phyloP scores from a whole-genome alignment of 2,329 filamentous ascomycete genomes.

The Cryphonectria parasitica region DNA sequence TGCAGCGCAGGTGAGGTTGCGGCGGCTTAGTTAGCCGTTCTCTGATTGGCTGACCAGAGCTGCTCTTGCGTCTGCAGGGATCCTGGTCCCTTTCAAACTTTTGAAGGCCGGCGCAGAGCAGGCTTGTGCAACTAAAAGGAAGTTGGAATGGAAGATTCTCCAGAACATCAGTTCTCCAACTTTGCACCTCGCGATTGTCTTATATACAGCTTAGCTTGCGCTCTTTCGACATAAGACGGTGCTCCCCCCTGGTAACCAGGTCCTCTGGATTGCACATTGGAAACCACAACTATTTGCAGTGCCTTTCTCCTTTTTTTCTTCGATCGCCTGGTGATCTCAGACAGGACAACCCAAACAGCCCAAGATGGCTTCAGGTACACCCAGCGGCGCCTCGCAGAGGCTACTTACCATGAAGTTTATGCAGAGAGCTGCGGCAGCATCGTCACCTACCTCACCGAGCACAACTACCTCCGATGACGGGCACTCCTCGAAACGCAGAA shows the following conservation, averaged over 20 bases:
- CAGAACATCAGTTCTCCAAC: background rate
- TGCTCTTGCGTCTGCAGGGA: conserved; percentile 1
- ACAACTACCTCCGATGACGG: conserved; percentile 50
- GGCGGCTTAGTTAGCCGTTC: conserved; percentile 12
- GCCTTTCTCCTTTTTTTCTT: background rate
- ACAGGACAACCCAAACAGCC: background rate
- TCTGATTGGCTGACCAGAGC: conserved; percentile 11
- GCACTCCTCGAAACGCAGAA: conserved; percentile 66
- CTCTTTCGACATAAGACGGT: background rate
- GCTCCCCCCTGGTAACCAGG: too few species aligned
- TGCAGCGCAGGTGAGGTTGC: background rate
- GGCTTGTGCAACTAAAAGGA: background rate
- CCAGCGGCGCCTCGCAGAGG: conserved; percentile 78
- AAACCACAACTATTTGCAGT: background rate
- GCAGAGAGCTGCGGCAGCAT: conserved; percentile 78
- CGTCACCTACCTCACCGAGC: conserved; percentile 48
- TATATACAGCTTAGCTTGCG: background rate
- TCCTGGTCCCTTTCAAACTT: background rate
- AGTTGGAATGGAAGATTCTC: background rate
- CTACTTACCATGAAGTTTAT: conserved; percentile 97
- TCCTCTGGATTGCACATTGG: background rate
- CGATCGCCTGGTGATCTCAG: background rate
- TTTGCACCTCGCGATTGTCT: background rate
- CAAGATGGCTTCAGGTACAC: conserved; percentile 55
- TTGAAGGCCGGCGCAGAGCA: background rate